A percentile compares a stretch with the other conserved stretches of the same genome.
These are phyloP conservation scores for Thelephora ganbajun DNA, from an alignment of 768 basidiomycete species.

Conservation along the genomic window DNA sequence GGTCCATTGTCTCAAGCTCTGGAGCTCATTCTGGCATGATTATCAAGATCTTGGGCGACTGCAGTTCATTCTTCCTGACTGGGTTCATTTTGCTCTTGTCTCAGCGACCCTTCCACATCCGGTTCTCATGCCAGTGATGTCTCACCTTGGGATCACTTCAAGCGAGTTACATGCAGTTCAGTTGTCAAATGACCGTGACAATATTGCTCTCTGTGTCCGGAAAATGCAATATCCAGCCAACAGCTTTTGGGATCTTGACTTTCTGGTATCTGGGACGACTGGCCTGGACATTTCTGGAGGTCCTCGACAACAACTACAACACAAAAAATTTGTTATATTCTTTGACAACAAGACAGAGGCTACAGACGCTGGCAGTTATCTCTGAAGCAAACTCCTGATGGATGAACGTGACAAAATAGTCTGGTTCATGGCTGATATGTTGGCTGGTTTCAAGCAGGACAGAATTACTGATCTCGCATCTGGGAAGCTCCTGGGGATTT, in stretches of 20 bases:
- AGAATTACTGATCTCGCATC: background rate
- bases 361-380: background rate
- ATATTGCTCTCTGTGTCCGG: slow-evolving; percentile 17
- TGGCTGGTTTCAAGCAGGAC: background rate
- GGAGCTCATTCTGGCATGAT: slow-evolving; percentile 23
- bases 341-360: slow-evolving; percentile 11
- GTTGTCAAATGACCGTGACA: slow-evolving; percentile 19
- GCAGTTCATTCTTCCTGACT: slow-evolving; percentile 16
- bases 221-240: slow-evolving; percentile 10
- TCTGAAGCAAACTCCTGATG: background rate
- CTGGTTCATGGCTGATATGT: background rate
- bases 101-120: slow-evolving; percentile 21
- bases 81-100: slow-evolving; percentile 17
- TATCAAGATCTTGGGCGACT: slow-evolving; percentile 17
- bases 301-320: too few relatives aligned
- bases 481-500: background rate
- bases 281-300: too few relatives aligned
- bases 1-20: slow-evolving; percentile 25
- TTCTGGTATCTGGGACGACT: slow-evolving; percentile 5
- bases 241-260: slow-evolving; percentile 9
- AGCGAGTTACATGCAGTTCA: slow-evolving; percentile 7
- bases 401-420: background rate
- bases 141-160: slow-evolving; percentile 10
- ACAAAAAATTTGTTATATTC: slow-evolving; percentile 14
- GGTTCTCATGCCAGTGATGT: slow-evolving; percentile 12